Evolutionary conservation across 371 early-diverging fungal genomes (phyloP), one percentile per base, ranked within the genome.

Genomic region (Funneliformis caledonium): DNA sequence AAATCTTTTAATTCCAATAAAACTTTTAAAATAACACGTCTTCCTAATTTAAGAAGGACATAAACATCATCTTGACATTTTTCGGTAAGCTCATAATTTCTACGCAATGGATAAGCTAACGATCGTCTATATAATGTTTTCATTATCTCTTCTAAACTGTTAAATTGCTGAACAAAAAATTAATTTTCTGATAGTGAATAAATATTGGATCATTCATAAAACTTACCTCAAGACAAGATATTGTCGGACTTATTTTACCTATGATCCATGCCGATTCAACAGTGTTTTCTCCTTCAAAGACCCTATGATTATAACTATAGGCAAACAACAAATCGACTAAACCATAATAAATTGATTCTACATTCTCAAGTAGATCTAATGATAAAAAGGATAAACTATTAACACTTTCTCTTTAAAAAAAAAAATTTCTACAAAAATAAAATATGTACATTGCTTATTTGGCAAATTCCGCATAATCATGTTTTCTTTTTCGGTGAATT

Each of bases 221-320:
- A 73, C 80, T 79, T 84, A 92, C 93, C 83, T 94, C 97, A 72
- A 97, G 89, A 61, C 92, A 92, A 0, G 97, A 91, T 26, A 97
- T 83, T 0, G 94, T 91, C 0, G 97, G 83, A n/a, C 93, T 91
- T 6, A 97, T 80, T 80, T 93, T 97, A 48, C 95, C 94, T 47
- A 98, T 91, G 1, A 94, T 94, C 97, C 98, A 97, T 2, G 91
- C 89, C 0, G 96, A 95, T 82, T 98, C 99, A 0, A 96, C 94
- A 12, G 91, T 96, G 47, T 88, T 85, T 42, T 99, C 98, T 0
- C 96, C 97, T 81, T 93, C 92, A 5, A 92, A 95, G 0, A 91
- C 89, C 12, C 99, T 93, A 62, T 92, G 85, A 75, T 99, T 94
- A 81, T 96, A 97, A 69, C 92, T 90, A 86, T 96, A 97, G 0